Conservation (phyloP, 1,284 basidiomycete genomes). For the Ustilago shanxiensis region DNA sequence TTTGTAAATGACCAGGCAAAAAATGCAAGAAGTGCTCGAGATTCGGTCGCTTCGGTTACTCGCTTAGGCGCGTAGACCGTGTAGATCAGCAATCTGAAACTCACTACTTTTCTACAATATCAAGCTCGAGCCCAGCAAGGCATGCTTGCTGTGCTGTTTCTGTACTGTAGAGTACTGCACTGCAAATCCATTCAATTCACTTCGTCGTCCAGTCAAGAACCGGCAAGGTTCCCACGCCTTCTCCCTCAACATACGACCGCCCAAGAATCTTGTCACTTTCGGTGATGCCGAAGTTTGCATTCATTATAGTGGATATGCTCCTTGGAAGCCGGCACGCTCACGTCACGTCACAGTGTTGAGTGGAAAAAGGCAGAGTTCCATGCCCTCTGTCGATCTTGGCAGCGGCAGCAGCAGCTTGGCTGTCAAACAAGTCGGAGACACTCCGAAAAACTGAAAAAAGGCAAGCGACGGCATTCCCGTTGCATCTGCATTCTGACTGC, state of each 20-base stretch:
- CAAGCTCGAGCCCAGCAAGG: no score
- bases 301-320: background rate
- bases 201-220: background rate
- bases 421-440: constrained; percentile 1
- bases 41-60: background rate
- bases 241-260: background rate
- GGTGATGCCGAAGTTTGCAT: background rate
- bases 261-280: background rate
- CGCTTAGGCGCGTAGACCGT: background rate
- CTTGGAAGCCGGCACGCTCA: constrained; percentile 4
- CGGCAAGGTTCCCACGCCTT: no score
- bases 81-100: background rate
- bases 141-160: no score
- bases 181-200: no score
- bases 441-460: background rate
- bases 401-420: constrained; percentile 13
- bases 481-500: background rate
- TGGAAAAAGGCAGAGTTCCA: constrained; percentile 16
- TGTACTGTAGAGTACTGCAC: no score
- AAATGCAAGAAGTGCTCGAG: background rate
- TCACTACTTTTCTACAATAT: no score
- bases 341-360: constrained; percentile 12
- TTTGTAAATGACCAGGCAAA: constrained; percentile 5
- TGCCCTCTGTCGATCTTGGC: constrained; percentile 41
- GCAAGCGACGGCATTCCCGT: background rate